Conservation (phyloP, 164 flowering plant species). For the Aristolochia californica region DNA sequence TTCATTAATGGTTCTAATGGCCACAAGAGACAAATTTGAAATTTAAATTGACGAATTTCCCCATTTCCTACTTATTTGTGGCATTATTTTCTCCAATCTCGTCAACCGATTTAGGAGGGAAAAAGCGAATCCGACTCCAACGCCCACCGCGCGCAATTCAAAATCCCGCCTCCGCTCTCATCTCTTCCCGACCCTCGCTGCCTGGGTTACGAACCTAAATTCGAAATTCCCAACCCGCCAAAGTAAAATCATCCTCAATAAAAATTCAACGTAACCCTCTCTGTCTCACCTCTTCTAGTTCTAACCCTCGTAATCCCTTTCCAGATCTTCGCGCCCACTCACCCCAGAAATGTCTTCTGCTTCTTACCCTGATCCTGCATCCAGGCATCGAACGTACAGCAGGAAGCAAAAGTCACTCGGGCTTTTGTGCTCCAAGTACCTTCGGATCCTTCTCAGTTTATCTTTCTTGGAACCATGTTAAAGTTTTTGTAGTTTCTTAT, state of each 20-base stretch:
- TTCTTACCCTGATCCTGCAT: slow-evolving; percentile 15
- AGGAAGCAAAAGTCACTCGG: slow-evolving; percentile 90
- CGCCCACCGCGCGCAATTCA: slow-evolving; percentile 2
- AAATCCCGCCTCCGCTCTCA: neutral
- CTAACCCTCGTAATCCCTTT: neutral
- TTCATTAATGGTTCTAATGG: too few relatives aligned
- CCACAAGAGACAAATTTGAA: too few relatives aligned
- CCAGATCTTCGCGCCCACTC: neutral
- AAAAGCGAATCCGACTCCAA: too few relatives aligned
- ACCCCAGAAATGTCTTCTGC: slow-evolving; percentile 5
- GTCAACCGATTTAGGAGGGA: too few relatives aligned
- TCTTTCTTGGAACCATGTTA: neutral
- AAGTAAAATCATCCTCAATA: neutral
- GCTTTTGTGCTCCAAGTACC: slow-evolving; percentile 84
- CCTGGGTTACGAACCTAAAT: slow-evolving; percentile 3
- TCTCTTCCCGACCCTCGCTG: too few relatives aligned
- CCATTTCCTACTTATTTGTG: too few relatives aligned
- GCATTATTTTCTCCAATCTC: too few relatives aligned
- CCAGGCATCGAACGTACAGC: slow-evolving; percentile 40
- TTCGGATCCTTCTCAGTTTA: neutral
- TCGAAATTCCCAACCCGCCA: slow-evolving; percentile 17
- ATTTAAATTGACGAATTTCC: too few relatives aligned
- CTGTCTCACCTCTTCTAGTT: slow-evolving; percentile 5
- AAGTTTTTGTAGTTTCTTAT: neutral
- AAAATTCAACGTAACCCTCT: neutral